Conservation (phyloP, 257 asterid genomes). For the Nicotiana undulata region DNA sequence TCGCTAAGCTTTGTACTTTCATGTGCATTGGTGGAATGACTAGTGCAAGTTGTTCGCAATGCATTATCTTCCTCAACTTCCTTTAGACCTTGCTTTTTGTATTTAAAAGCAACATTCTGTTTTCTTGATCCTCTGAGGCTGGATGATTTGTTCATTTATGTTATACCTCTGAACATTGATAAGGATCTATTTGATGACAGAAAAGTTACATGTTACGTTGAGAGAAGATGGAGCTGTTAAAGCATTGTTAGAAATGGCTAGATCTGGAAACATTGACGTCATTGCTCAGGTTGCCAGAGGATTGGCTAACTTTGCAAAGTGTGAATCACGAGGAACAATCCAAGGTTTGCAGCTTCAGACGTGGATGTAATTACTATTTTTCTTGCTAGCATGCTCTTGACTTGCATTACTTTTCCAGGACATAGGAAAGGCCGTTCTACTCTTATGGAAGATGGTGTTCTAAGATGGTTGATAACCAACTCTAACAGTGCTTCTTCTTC, state of each 20-base stretch:
- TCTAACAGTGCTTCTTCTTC: slow-evolving; percentile 45
- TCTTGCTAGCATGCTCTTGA: slow-evolving; percentile 10
- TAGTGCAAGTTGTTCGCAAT: neutral
- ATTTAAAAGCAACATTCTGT: neutral
- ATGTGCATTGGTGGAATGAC: neutral
- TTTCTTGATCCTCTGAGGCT: neutral
- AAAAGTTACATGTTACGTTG: slow-evolving; percentile 48
- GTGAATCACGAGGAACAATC: slow-evolving; percentile 77
- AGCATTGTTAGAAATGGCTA: slow-evolving; percentile 62
- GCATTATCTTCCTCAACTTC: neutral
- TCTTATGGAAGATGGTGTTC: slow-evolving; percentile 69
- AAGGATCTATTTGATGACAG: slow-evolving; percentile 28
- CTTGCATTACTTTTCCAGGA: slow-evolving; percentile 32
- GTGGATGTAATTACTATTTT: neutral
- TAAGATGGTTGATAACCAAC: slow-evolving; percentile 68
- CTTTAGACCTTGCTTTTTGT: neutral
- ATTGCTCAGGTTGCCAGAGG: slow-evolving; percentile 87
- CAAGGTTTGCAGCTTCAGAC: slow-evolving; percentile 40
- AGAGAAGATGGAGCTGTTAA: slow-evolving; percentile 78
- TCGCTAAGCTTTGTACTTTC: neutral
- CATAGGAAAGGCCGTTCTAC: slow-evolving; percentile 61
- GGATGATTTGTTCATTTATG: neutral
- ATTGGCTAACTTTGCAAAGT: slow-evolving; percentile 81
- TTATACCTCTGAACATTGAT: slow-evolving; percentile 1
- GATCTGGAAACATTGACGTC: slow-evolving; percentile 57